Percentiles rank a stretch among this genome's conserved stretches.
Evolutionary conservation across 2,329 filamentous ascomycete species (phyloP).

Genomic region (Cytospora leucostoma): DNA sequence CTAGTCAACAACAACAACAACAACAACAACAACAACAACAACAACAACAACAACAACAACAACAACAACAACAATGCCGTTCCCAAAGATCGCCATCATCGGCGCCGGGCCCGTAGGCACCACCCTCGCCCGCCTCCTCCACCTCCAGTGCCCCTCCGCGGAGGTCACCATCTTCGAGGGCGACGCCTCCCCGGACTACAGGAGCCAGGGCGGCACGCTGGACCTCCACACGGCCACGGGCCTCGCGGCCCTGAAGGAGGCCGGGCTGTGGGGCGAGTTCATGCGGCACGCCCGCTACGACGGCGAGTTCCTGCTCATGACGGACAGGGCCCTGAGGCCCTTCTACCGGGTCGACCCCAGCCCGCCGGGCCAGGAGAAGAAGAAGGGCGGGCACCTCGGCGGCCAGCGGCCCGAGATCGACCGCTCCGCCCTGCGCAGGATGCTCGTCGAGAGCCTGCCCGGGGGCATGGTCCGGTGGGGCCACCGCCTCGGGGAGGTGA

Average conservation of each 20-base stretch:
- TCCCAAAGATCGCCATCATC: slow-evolving; percentile 46
- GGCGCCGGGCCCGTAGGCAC: slow-evolving; percentile 52
- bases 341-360: slow-evolving; percentile 35
- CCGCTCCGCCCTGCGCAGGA: slow-evolving; percentile 44
- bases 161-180: slow-evolving; percentile 52
- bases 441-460: slow-evolving; percentile 49
- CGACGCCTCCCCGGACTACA: slow-evolving; percentile 45
- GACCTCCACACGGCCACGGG: slow-evolving; percentile 56
- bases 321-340: slow-evolving; percentile 44
- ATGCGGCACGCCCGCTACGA: slow-evolving; percentile 52
- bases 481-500: slow-evolving; percentile 44
- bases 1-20: background rate
- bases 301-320: slow-evolving; percentile 50
- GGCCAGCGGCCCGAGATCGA: slow-evolving; percentile 55
- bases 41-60: no score
- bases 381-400: slow-evolving; percentile 6
- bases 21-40: no score
- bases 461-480: slow-evolving; percentile 49
- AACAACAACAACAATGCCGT: slow-evolving; percentile 28
- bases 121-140: slow-evolving; percentile 54
- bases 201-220: slow-evolving; percentile 54
- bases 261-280: slow-evolving; percentile 53
- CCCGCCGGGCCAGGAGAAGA: slow-evolving; percentile 37
- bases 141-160: slow-evolving; percentile 44
- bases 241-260: slow-evolving; percentile 52